Base-by-base conservation (phyloP, 1,284 basidiomycete genomes). In the Phylloporus gajari region DNA sequence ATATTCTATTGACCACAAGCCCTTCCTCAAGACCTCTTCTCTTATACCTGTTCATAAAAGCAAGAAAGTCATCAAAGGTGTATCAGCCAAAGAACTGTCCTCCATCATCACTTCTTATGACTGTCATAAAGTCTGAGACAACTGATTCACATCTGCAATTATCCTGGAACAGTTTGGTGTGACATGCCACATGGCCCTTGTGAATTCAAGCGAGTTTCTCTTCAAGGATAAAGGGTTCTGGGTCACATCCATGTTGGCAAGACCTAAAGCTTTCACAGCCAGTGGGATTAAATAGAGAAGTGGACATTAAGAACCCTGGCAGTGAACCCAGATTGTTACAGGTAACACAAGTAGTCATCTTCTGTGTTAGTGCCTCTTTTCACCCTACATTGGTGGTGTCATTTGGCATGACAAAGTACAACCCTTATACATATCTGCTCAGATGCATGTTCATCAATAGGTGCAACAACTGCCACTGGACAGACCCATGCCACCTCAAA, bases 171-270 rank as follows among this genome's bases (percentile, higher is more conserved):
- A 92, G 44, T 98, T 94, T 80, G 95, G 96, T 3, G 90, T 91
- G 15, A 93, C 91, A 38, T 91, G 92, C 40, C 88, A 89, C 64
- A 94, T 93, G 0, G 88, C 90, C 30, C 95, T 94, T 78, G 80
- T 90, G 3, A 90, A 91, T 1, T 87, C 88, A 46, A 95, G 93
- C 8, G 92, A 93, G 0, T 98, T 99, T 80, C 97, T 96, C 5
- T 98, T 98, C 85, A 90, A 95, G 68, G 95, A 96, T 75, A 88
- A 97, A 59, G 94, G 94, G 4, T 95, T 98, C 81, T 92, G 94
- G 76, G 82, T 97, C 2, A 93, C 96, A 2, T 93, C 89, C 38
- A 85, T 96, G 32, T 86, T 93, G 35, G 96, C 96, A 7, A 88
- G 93, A 44, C 87, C 89, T 35, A 21, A 85, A 85, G 72, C 77